Base-by-base conservation (phyloP, 176 grass and related monocot species). In the Carex kokanica region DNA sequence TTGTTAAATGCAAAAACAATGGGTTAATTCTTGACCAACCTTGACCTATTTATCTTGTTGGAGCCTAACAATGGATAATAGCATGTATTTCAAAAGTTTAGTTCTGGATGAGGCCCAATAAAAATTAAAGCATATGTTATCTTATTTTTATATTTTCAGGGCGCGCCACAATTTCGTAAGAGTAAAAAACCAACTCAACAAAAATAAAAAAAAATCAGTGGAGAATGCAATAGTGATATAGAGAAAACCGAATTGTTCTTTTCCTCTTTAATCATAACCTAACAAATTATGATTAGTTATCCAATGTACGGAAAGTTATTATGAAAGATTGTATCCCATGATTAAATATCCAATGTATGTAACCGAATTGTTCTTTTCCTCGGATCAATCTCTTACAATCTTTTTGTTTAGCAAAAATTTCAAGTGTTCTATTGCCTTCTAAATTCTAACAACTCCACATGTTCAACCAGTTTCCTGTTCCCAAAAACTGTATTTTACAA, bases 231-330 rank as follows among this genome's bases (percentile, higher is more conserved):
- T 8, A 53, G 29, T 10, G 34, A 18, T 43, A 18, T 29, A 74
- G 13, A 74, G 10, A 53, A 51, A 25, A 16, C 8, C 31, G 2
- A 41, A 53, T 4, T 74, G 45, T 6, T 29, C 11, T 75, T 75
- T 75, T 53, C 43, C 20, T 54, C 47, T 27, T 20, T 3, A 54
- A 75, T 51, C 47, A 29, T 53, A 16, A 75, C 43, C 21, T 45
- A 15, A 75, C 32, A 74, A 74, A n/a, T 24, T 47, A 49, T 74
- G 69, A 51, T 52, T 49, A 74, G 25, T 25, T 51, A 74, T 74
- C 13, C 20, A 25, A n/a, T 21, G 68, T 5, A 36, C 36, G 5
- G 64, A 72, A 25, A 20, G 18, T 43, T 15, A 43, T 47, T 20
- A 72, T 72, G 16, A 43, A 66, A 34, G 25, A 66, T 66, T 16